Evolutionary conservation across 768 basidiomycete genomes (phyloP).

Genomic region (Suillus ampliporus): DNA sequence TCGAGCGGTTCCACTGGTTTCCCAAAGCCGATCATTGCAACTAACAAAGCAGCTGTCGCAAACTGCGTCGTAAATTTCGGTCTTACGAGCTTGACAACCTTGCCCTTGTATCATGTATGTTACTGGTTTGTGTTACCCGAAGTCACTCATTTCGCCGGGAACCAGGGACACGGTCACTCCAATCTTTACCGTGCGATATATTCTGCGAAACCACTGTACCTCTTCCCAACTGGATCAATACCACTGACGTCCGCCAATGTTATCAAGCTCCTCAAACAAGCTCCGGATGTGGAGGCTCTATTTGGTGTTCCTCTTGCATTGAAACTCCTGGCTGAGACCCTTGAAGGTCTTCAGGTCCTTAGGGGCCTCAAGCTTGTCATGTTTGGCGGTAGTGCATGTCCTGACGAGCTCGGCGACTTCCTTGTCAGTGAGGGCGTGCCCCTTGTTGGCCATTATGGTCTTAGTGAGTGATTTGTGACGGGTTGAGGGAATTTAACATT

Average conservation of each 20-base stretch:
- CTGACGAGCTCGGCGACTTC: conserved; percentile 58
- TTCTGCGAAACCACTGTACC: conserved; percentile 45
- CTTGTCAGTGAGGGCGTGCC: conserved; percentile 54
- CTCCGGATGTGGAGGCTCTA: conserved; percentile 38
- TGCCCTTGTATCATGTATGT: conserved; percentile 41
- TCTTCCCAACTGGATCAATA: conserved; percentile 47
- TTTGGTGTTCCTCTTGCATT: conserved; percentile 46
- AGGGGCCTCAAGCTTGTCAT: conserved; percentile 52
- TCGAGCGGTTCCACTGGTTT: conserved; percentile 49
- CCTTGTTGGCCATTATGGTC: conserved; percentile 55
- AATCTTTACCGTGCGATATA: conserved; percentile 49
- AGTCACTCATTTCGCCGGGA: not conserved
- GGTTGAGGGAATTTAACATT: not conserved
- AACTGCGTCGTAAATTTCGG: conserved; percentile 41
- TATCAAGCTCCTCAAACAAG: conserved; percentile 41
- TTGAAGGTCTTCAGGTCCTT: conserved; percentile 49
- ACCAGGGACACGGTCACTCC: conserved; percentile 29
- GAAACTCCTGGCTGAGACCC: conserved; percentile 53
- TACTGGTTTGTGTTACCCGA: not conserved
- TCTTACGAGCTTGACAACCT: conserved; percentile 25
- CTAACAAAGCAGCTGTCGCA: conserved; percentile 41
- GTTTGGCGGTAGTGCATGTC: conserved; percentile 58
- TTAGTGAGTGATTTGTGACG: conserved; percentile 39
- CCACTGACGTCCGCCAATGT: conserved; percentile 54
- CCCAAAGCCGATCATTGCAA: conserved; percentile 49